Base-by-base conservation (phyloP, 768 basidiomycete genomes). In the Nidularia pulvinata region DNA sequence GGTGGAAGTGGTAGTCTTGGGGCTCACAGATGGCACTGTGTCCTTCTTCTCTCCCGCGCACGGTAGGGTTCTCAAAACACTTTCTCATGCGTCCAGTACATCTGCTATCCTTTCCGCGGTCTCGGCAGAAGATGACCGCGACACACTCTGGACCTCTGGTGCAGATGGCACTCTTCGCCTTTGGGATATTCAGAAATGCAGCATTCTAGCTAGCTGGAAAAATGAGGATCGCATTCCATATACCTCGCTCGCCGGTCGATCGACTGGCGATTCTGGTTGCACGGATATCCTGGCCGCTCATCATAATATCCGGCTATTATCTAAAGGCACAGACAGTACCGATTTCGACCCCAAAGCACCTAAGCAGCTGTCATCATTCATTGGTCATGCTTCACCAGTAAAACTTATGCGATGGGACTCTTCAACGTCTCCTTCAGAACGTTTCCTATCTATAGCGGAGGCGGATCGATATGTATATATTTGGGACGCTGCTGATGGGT, bases 381-480 rank as follows among this genome's bases (percentile, higher is more conserved):
- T 82, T 16, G 88, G 88, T 0, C 88, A 89, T 59, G 82, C 84
- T 4, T 85, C 86, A 19, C 69, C 78, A 6, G 70, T 85, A 55
- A 79, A 71, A 56, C 66, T 68, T 32, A 60, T 86, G 10, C 72
- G 74, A 51, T 88, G 85, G 85, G 79, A 79, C 49, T 63, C 61
- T 10, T 73, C 74, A 13, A 64, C 70, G 54, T 60, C 63, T 32
- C 69, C 72, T 48, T 59, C 76, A 7, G 71, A 69, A 36, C 78
- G 75, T 32, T 85, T 89, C 63, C 65, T 84, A 49, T 84, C 88
- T 3, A 71, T 74, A 46, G 87, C 87, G 10, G 81, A 87, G 61
- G 73, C 69, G 6, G 88, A 89, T 64, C 80, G 86, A 32, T 78
- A 83, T 54, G 65, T 86, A 6, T 82, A 84, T 53, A 66, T 86